Evolutionary conservation across 2,329 filamentous ascomycete species (phyloP).

Genomic region (Tolypocladium amazonense): DNA sequence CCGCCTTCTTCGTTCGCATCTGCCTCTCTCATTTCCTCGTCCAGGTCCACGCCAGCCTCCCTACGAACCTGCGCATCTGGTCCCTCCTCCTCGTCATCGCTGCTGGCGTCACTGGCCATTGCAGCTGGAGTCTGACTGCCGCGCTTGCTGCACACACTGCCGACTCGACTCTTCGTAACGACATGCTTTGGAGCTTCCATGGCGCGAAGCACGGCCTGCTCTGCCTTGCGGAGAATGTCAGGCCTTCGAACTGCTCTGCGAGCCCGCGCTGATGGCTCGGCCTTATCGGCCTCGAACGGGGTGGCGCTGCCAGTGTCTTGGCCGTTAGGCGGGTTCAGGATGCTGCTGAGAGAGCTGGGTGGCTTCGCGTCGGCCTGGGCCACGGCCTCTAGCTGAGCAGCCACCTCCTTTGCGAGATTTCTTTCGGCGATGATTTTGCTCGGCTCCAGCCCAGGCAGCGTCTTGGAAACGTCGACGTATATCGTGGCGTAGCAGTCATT

Average conservation of each 20-base stretch:
- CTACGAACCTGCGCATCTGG: slow-evolving; percentile 27
- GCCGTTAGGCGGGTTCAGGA: slow-evolving; percentile 31
- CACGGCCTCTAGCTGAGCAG: slow-evolving; percentile 24
- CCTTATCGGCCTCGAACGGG: slow-evolving; percentile 28
- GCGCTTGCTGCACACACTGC: slow-evolving; percentile 42
- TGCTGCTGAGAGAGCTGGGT: slow-evolving; percentile 25
- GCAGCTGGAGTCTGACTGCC: slow-evolving; percentile 27
- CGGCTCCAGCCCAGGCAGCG: slow-evolving; percentile 41
- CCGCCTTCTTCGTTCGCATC: slow-evolving; percentile 17
- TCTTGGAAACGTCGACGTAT: slow-evolving; percentile 55
- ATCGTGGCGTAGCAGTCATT: slow-evolving; percentile 78
- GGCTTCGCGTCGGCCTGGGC: slow-evolving; percentile 15
- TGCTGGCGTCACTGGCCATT: slow-evolving; percentile 23
- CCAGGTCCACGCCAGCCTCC: slow-evolving; percentile 21
- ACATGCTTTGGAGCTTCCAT: slow-evolving; percentile 37
- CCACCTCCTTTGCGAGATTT: slow-evolving; percentile 29
- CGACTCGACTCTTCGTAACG: slow-evolving; percentile 33
- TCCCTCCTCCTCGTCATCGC: slow-evolving; percentile 29
- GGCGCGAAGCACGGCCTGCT: slow-evolving; percentile 42
- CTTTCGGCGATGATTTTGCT: slow-evolving; percentile 35
- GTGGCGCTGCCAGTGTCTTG: slow-evolving; percentile 26
- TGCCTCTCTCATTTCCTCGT: slow-evolving; percentile 34
- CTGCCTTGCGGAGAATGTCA: slow-evolving; percentile 51
- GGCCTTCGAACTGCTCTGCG: slow-evolving; percentile 37
- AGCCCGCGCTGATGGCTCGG: slow-evolving; percentile 26